These are phyloP conservation scores for Curvularia eragrostidis DNA, from an alignment of 2,329 filamentous ascomycete genomes.

Conservation along the genomic window DNA sequence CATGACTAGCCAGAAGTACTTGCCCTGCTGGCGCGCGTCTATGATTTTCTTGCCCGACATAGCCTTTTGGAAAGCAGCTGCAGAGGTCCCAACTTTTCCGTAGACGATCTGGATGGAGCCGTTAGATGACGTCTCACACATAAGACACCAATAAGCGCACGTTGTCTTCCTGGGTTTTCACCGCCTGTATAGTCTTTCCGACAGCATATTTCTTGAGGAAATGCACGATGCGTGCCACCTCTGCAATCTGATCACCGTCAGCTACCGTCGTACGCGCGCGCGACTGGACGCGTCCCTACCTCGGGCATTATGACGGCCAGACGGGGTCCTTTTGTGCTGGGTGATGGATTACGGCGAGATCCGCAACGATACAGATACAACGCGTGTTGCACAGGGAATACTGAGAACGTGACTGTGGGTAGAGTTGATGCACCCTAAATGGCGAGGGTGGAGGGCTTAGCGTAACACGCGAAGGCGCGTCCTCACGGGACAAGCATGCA, in stretches of 20 bases:
- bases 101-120: constrained; percentile 68
- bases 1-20: constrained; percentile 95
- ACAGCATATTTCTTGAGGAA: constrained; percentile 84
- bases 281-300: constrained; percentile 29
- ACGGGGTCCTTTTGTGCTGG: not conserved
- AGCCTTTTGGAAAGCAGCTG: constrained; percentile 73
- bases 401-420: constrained; percentile 4
- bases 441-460: constrained; percentile 15
- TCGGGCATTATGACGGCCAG: constrained; percentile 44
- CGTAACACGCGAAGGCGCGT: constrained; percentile 34
- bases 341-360: not conserved
- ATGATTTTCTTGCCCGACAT: constrained; percentile 76
- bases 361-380: not conserved
- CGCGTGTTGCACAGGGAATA: constrained; percentile 1
- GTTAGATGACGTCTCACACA: not conserved
- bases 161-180: constrained; percentile 76
- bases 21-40: constrained; percentile 83
- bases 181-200: constrained; percentile 76
- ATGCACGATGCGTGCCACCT: constrained; percentile 83
- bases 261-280: constrained; percentile 1
- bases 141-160: constrained; percentile 15
- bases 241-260: constrained; percentile 52
- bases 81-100: constrained; percentile 86
- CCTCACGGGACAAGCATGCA: constrained; percentile 36
- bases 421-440: constrained; percentile 3